phyloP scores from a whole-genome alignment of 768 basidiomycete genomes.

The Amanita subjunquillea region DNA sequence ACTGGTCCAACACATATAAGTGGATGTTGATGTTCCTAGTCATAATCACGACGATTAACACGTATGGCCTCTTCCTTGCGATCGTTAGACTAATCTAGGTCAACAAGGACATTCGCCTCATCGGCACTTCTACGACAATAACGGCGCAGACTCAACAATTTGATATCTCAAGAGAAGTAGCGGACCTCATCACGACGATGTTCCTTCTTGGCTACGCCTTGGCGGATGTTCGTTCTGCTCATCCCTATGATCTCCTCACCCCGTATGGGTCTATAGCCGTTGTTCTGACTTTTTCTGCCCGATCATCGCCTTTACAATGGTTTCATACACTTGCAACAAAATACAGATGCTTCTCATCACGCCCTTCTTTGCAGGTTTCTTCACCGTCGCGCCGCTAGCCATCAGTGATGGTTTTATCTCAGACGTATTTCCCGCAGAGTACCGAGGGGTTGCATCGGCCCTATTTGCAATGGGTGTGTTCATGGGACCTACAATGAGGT shows the following conservation, averaged over 20 bases:
- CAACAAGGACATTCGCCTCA: constrained; percentile 44
- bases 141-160: constrained; percentile 27
- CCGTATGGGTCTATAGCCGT: constrained; percentile 21
- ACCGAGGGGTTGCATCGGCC: constrained; percentile 43
- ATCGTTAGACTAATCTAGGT: too few relatives aligned
- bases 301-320: constrained; percentile 40
- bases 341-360: constrained; percentile 48
- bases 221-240: too few relatives aligned
- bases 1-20: constrained; percentile 34
- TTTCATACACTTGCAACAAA: constrained; percentile 43
- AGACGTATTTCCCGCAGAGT: constrained; percentile 44
- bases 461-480: constrained; percentile 54
- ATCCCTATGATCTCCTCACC: background rate
- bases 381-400: constrained; percentile 50
- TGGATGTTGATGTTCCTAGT: constrained; percentile 36
- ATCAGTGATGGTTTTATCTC: constrained; percentile 49
- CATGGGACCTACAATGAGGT: constrained; percentile 31
- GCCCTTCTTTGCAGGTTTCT: constrained; percentile 58
- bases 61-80: constrained; percentile 24
- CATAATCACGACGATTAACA: constrained; percentile 42
- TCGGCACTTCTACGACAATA: constrained; percentile 37
- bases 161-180: constrained; percentile 27
- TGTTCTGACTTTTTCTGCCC: constrained; percentile 31
- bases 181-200: constrained; percentile 36
- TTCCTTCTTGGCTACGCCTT: constrained; percentile 44